Evolutionary conservation across 805 yeast genomes (phyloP).

Genomic region (Starmera amethionina): DNA sequence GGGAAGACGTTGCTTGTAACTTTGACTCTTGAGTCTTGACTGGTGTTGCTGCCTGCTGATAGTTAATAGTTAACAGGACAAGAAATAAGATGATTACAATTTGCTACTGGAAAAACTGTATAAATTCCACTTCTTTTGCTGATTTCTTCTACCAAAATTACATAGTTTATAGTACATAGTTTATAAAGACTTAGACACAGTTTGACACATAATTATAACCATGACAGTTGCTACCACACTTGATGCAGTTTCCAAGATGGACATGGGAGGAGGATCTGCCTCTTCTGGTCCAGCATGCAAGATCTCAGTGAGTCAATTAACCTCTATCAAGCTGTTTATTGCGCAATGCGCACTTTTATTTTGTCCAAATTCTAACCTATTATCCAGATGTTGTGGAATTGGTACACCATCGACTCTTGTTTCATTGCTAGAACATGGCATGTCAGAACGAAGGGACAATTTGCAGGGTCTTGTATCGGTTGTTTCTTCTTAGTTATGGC

Average conservation of each 20-base stretch:
- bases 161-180: no score
- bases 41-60: no score
- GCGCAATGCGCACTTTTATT: neutral
- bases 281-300: slow-evolving; percentile 16
- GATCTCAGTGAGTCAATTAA: slow-evolving; percentile 14
- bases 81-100: no score
- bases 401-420: slow-evolving; percentile 60
- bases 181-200: no score
- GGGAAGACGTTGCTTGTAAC: no score
- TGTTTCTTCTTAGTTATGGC: slow-evolving; percentile 47
- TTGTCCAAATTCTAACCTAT: neutral
- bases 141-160: no score
- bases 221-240: no score
- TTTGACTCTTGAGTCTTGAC: no score
- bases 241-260: slow-evolving; percentile 8
- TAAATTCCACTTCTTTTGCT: no score
- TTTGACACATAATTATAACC: no score
- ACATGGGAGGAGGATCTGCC: slow-evolving; percentile 9
- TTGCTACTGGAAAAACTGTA: no score
- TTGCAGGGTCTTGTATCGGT: slow-evolving; percentile 73
- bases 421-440: slow-evolving; percentile 60
- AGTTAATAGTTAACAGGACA: no score
- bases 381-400: slow-evolving; percentile 57
- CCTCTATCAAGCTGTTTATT: neutral
- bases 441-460: slow-evolving; percentile 43